A percentile compares a stretch with the other conserved stretches of the same genome.
phyloP scores from a whole-genome alignment of 192 early-diverging fungal species.

The Spizellomyces punctatus region DNA sequence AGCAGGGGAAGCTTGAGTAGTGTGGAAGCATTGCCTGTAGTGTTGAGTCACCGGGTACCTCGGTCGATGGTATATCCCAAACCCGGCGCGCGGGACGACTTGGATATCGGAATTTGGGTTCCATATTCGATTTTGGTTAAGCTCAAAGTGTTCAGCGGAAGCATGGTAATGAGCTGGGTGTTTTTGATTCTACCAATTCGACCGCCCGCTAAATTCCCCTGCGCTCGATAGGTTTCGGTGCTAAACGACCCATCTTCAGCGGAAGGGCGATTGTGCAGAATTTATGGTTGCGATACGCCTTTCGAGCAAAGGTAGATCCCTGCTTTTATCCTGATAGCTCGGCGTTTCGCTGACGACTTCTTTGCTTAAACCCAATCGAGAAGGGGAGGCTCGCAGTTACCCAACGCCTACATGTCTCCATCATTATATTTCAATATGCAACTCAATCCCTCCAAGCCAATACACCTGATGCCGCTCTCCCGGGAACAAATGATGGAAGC shows the following conservation, averaged over 20 bases:
- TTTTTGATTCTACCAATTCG: conserved; percentile 17
- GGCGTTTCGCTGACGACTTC: not conserved
- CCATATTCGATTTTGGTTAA: not conserved
- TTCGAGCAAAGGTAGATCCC: not conserved
- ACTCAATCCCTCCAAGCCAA: conserved; percentile 21
- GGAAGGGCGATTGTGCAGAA: conserved; percentile 1
- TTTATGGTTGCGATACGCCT: conserved; percentile 11
- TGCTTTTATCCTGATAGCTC: too few relatives aligned
- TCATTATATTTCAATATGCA: conserved; percentile 63
- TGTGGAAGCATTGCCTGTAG: not conserved
- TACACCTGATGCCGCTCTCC: conserved; percentile 30
- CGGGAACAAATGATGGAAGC: not conserved
- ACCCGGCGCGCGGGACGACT: conserved; percentile 9
- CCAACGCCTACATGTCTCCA: conserved; percentile 53
- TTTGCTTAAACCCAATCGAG: not conserved
- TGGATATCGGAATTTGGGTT: conserved; percentile 27
- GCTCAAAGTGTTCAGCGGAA: conserved; percentile 22
- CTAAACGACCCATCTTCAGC: not conserved
- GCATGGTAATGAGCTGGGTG: conserved; percentile 3
- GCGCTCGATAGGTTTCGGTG: not conserved
- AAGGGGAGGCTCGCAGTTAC: not conserved
- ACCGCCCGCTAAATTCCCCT: not conserved
- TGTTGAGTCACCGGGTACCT: conserved; percentile 2
- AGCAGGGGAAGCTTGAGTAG: not conserved
- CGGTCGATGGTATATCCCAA: not conserved